Base-by-base conservation (phyloP, 148 eudicot genomes). In the Diospyros kaki region DNA sequence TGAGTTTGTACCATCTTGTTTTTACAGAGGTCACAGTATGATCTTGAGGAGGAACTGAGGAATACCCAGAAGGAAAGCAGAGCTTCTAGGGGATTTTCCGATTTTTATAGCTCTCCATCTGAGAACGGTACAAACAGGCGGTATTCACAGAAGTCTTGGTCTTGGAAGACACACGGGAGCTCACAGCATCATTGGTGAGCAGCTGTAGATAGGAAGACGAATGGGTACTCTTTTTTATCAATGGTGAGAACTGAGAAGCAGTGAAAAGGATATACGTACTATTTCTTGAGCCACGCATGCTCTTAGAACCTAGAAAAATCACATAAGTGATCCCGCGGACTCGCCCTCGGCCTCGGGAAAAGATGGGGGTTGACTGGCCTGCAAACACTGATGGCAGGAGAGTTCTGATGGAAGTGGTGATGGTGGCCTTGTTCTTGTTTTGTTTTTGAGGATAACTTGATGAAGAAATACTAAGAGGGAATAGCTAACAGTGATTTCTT, bases 11-110 rank as follows among this genome's bases (percentile, higher is more conserved):
- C 40, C 39, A 39, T 43, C 7, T 68, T 2, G 45, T 75, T 44
- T n/a, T 60, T 77, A 78, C 94, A 94, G 98, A 86, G 98, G 2
- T 84, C 88, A 48, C 87, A 86, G 77, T 94, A 94, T 77, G 92
- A 94, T 81, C 80, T 76, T 66, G 86, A 81, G 74, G 97, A 91
- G 81, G 98, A 87, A 54, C 67, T 86, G 80, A 89, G 93, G 75
- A 85, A 87, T 72, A 74, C 77, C 8, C 62, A 72, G 18, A 82
- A 86, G 59, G 74, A 70, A 69, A 85, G 83, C 59, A 69, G 81
- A 64, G 76, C 55, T 67, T 84, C 88, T 15, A 81, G 89, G 68
- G 79, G 84, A 77, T 55, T 82, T 39, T 81, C 89, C 38, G 89
- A 87, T 18, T 70, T 64, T 76, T 75, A 78, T 74, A 86, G 82